Evolutionary conservation across 495 filamentous ascomycete genomes (phyloP), one percentile per base, ranked within the genome.

Genomic region (Hapsidospora chrysogenum): DNA sequence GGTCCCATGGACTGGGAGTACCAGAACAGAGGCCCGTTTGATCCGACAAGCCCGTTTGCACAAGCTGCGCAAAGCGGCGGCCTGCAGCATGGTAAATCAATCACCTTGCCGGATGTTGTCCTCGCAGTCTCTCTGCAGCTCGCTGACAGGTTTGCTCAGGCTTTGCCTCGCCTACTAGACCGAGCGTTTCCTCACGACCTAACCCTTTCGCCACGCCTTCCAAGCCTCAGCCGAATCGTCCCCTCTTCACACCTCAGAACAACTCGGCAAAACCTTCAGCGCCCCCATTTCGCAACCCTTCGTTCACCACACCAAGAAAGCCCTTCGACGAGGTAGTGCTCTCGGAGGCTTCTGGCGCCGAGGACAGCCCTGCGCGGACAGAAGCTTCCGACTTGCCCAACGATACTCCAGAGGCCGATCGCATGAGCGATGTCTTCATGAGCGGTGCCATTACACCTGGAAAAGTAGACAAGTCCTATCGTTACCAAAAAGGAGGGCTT

Each of bases 251-350:
- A 11, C 54, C 56, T 6, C 41, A 51, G 29, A 29, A 55, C 3
- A 45, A 45, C 4, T 47, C 48, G 35, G 44, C 43, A n/a, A 48
- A 54, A 2, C 23, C 23, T 11, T 11, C 23, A 6, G 66, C 58
- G 0, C 53, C 63, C 2, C 50, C 60, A 11, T 85, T 80, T 43
- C 70, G 68, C 35, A 78, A 76, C 47, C 63, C 73, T 3, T 70
- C 75, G 8, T 92, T 89, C 47, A 83, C 68, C 18, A 92, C 80
- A 5, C 85, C 84, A 2, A 79, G 80, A 27, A 87, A 78, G 46
- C 63, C 64, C 1, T 50, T 66, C 37, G 75, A 82, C 10, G 51
- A 73, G 15, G 76, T 80, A 35, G 45, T 53, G 4, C 72, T 78
- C 42, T 80, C 82, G 7, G 63, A 67, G 19, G 57, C 59, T 19